Percentiles rank a stretch among this genome's conserved stretches.
Evolutionary conservation across 305 asterid genomes (phyloP).

Genomic region (Coffea humblotiana): DNA sequence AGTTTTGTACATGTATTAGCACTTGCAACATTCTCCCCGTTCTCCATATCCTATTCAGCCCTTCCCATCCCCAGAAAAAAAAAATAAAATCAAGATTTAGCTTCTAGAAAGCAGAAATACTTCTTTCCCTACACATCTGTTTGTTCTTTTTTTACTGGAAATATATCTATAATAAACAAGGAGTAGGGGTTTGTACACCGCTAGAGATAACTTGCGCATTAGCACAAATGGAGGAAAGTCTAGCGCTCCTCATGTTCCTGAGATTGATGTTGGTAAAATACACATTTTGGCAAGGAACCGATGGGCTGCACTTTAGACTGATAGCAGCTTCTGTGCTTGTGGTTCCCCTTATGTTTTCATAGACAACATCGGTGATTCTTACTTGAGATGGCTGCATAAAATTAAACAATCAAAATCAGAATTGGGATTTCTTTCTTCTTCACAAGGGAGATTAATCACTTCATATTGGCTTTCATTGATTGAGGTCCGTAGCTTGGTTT

Average conservation of each 20-base stretch:
- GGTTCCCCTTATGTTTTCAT: constrained; percentile 57
- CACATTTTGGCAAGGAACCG: constrained; percentile 50
- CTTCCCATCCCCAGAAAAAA: neutral
- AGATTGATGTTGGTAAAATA: constrained; percentile 42
- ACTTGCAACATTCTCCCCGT: neutral
- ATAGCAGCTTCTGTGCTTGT: constrained; percentile 41
- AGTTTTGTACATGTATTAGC: neutral
- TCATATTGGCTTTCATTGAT: neutral
- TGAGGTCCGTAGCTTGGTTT: too few species aligned
- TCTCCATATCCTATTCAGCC: neutral
- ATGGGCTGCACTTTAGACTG: constrained; percentile 44
- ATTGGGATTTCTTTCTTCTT: neutral
- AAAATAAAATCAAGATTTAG: neutral
- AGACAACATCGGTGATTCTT: constrained; percentile 50
- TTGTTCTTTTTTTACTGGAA: neutral
- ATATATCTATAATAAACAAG: constrained; percentile 23
- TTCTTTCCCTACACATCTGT: neutral
- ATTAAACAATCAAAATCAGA: neutral
- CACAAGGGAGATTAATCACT: neutral
- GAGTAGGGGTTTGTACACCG: constrained; percentile 49
- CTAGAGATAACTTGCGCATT: constrained; percentile 39
- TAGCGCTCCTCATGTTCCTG: constrained; percentile 23
- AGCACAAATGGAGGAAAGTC: constrained; percentile 36
- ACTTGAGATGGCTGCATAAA: constrained; percentile 55
- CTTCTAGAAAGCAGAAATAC: neutral